phyloP scores from a whole-genome alignment of 139 green algal species.

The Eudorina sp. region DNA sequence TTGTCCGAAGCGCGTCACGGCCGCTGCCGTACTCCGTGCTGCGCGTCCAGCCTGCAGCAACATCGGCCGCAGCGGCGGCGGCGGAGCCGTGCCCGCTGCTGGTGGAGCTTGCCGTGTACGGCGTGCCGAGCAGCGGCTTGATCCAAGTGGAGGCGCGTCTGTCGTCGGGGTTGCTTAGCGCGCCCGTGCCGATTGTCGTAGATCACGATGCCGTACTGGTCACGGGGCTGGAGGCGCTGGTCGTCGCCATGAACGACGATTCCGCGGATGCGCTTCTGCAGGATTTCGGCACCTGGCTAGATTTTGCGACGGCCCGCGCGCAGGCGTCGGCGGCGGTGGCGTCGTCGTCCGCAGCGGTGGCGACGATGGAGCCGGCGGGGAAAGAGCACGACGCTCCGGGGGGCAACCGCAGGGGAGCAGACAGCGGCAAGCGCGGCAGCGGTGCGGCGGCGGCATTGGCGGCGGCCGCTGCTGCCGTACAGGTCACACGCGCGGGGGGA shows the following conservation, averaged over 20 bases:
- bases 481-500: too few relatives aligned
- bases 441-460: background rate
- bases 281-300: slow-evolving; percentile 29
- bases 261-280: slow-evolving; percentile 22
- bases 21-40: slow-evolving; percentile 11
- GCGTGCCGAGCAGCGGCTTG: background rate
- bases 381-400: background rate
- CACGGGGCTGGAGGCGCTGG: background rate
- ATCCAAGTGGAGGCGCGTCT: background rate
- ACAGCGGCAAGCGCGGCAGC: too few relatives aligned
- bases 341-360: too few relatives aligned
- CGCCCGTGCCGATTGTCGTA: background rate
- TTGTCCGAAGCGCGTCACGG: background rate
- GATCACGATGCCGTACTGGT: background rate
- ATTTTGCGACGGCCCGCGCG: background rate
- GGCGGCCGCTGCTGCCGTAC: background rate
- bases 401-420: too few relatives aligned
- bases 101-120: slow-evolving; percentile 6
- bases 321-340: too few relatives aligned
- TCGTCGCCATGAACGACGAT: background rate
- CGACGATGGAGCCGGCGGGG: background rate
- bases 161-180: background rate
- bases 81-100: background rate
- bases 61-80: background rate
- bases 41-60: background rate